These are phyloP conservation scores for Leishmania mexicana DNA, from an alignment of 208 protist genomes.

Conservation along the genomic window DNA sequence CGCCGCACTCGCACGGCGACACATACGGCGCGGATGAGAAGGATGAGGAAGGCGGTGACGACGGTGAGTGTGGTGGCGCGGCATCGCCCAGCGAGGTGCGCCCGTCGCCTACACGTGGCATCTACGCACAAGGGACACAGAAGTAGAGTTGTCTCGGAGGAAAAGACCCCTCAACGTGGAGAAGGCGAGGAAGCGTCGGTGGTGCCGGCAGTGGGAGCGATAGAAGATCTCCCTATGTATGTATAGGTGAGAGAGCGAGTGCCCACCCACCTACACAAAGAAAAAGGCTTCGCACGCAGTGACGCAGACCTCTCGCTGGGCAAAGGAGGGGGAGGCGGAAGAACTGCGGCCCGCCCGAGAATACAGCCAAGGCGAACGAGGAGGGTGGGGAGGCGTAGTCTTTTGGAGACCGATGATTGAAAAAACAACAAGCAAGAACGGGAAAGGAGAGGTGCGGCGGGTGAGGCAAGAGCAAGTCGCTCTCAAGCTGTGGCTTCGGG, in stretches of 20 bases:
- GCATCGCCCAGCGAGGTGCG: neutral
- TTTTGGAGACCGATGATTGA: neutral
- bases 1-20: constrained; percentile 7
- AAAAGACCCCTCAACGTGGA: neutral
- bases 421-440: neutral
- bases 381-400: neutral
- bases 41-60: neutral
- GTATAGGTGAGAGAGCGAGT: neutral
- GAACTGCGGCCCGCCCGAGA: neutral
- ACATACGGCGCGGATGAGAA: constrained; percentile 11
- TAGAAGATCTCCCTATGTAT: neutral
- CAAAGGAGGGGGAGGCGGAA: neutral
- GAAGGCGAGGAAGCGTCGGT: neutral
- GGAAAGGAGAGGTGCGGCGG: neutral
- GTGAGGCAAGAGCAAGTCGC: neutral
- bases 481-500: neutral
- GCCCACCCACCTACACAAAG: neutral
- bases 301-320: neutral
- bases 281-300: neutral
- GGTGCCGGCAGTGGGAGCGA: neutral
- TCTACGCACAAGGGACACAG: neutral
- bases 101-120: neutral
- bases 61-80: neutral
- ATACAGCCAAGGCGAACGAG: neutral
- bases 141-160: neutral